phyloP scores from a whole-genome alignment of 176 grass and related monocot species.

The Ananas comosus region DNA sequence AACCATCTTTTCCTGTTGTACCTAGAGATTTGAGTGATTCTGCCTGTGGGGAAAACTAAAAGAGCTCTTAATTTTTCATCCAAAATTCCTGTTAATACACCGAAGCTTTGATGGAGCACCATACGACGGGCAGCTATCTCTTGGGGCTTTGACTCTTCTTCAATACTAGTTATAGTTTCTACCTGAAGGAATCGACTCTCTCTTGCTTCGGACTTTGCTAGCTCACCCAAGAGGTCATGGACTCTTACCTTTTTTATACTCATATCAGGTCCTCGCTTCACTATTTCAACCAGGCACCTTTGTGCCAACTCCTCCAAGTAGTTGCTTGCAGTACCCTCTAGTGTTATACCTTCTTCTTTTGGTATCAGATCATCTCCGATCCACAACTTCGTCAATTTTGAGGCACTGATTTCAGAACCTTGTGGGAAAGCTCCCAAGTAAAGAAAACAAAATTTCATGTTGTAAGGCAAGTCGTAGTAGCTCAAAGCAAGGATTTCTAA shows the following conservation, averaged over 20 bases:
- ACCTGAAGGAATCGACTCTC: background rate
- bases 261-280: background rate
- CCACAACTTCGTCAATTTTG: background rate
- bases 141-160: background rate
- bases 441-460: conserved; percentile 1
- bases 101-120: background rate
- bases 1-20: background rate
- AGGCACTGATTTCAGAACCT: background rate
- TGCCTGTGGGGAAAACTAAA: background rate
- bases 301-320: background rate
- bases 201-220: background rate
- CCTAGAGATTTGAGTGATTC: background rate
- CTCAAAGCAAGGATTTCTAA: conserved; percentile 3
- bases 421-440: background rate
- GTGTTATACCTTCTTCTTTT: background rate
- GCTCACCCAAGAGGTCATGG: background rate
- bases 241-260: background rate
- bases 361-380: background rate
- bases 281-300: background rate
- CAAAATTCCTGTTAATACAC: background rate
- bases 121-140: background rate
- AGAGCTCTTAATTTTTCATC: background rate
- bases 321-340: background rate
- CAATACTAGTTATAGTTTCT: background rate
- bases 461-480: background rate